Evolutionary conservation across 2,329 filamentous ascomycete species (phyloP).

Genomic region (Paraphoma chrysanthemicola): DNA sequence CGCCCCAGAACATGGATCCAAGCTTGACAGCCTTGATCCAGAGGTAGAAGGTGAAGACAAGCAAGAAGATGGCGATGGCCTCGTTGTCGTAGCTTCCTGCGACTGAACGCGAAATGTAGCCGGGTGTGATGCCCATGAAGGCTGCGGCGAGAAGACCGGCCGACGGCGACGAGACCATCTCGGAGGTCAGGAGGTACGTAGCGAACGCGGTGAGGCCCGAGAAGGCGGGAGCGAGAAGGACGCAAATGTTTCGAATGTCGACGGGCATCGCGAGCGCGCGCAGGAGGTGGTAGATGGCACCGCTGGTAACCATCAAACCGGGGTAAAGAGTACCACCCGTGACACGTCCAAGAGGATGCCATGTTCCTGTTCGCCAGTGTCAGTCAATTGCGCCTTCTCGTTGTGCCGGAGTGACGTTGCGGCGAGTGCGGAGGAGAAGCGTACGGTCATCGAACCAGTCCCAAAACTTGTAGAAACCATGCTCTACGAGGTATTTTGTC

Average conservation of each 20-base stretch:
- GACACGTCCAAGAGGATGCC: constrained; percentile 97
- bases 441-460: constrained; percentile 99
- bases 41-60: constrained; percentile 97
- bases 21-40: constrained; percentile 99
- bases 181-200: constrained; percentile 92
- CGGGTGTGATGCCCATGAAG: constrained; percentile 97
- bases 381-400: constrained; percentile 15
- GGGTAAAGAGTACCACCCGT: constrained; percentile 99
- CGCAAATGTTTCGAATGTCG: constrained; percentile 98
- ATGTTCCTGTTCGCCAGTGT: constrained; percentile 69
- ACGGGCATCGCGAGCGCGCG: constrained; percentile 88
- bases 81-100: constrained; percentile 99
- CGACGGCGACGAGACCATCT: constrained; percentile 95
- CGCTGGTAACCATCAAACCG: constrained; percentile 98
- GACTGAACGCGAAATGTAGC: constrained; percentile 97
- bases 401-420: not conserved
- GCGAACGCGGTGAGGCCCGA: constrained; percentile 93
- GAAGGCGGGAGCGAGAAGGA: constrained; percentile 91
- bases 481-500: constrained; percentile 93
- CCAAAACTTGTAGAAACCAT: constrained; percentile 99
- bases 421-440: constrained; percentile 36
- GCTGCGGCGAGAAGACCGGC: constrained; percentile 91
- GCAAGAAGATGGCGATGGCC: constrained; percentile 97
- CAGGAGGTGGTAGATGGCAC: constrained; percentile 92
- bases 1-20: constrained; percentile 96